Conservation (phyloP, 805 yeast species). For the Pichia occidentalis region DNA sequence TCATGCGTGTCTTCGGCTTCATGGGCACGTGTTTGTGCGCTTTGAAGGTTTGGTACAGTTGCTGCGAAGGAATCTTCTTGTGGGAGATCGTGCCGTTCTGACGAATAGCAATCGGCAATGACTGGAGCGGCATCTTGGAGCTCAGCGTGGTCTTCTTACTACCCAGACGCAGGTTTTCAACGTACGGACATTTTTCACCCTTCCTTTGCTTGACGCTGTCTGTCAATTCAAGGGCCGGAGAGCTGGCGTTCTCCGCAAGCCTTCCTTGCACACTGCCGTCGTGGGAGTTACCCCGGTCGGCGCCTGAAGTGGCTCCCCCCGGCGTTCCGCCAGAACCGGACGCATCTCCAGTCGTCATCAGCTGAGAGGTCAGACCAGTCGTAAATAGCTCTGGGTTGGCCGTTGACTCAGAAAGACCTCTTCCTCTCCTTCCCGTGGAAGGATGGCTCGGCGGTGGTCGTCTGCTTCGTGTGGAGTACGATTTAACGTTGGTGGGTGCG, state of each 20-base stretch:
- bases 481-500: conserved; percentile 9
- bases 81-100: conserved; percentile 33
- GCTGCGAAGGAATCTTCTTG: conserved; percentile 26
- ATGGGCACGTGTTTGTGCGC: conserved; percentile 54
- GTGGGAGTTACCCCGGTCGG: no score
- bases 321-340: no score
- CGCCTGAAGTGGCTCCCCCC: no score
- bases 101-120: conserved; percentile 43
- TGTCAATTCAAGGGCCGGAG: no score
- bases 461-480: conserved; percentile 13
- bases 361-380: conserved; percentile 8
- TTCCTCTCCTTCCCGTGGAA: conserved; percentile 31
- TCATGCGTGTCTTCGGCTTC: conserved; percentile 57
- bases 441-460: conserved; percentile 37
- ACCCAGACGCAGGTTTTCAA: conserved; percentile 22
- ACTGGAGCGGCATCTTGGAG: conserved; percentile 32
- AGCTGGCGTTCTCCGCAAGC: no score
- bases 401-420: conserved; percentile 32
- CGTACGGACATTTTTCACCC: conserved; percentile 48
- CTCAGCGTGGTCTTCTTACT: conserved; percentile 5
- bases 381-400: conserved; percentile 28
- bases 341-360: neutral
- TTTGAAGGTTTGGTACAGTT: conserved; percentile 22
- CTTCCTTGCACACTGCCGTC: no score
- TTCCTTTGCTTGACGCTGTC: conserved; percentile 28